Evolutionary conservation across 768 basidiomycete species (phyloP).

Genomic region (Phlebiopsis gigantea): DNA sequence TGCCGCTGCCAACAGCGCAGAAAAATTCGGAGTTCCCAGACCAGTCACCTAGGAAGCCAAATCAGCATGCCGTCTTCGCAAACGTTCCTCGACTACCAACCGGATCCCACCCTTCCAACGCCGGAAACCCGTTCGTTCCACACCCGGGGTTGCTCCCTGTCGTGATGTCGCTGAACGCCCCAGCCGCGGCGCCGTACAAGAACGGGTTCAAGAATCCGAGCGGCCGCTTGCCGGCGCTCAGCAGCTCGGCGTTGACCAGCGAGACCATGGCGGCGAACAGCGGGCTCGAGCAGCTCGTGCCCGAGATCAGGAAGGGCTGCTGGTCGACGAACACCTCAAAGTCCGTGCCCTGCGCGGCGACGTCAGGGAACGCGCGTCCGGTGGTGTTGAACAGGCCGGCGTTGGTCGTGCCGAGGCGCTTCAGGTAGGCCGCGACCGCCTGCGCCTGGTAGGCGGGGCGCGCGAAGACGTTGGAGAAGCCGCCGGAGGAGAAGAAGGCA

Average conservation of each 20-base stretch:
- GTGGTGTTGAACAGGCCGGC: conserved; percentile 18
- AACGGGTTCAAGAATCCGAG: conserved; percentile 35
- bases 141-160: conserved; percentile 31
- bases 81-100: conserved; percentile 6
- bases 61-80: neutral
- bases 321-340: conserved; percentile 36
- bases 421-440: conserved; percentile 32
- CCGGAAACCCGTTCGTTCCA: conserved; percentile 30
- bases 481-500: conserved; percentile 63
- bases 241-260: conserved; percentile 38
- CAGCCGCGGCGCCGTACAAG: conserved; percentile 18
- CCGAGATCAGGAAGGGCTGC: conserved; percentile 31
- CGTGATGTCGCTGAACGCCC: conserved; percentile 30
- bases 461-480: conserved; percentile 61
- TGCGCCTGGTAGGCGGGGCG: conserved; percentile 41
- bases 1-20: conserved; percentile 30
- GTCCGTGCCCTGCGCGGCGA: conserved; percentile 48
- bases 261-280: conserved; percentile 59
- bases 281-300: conserved; percentile 62
- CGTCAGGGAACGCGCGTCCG: conserved; percentile 54
- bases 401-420: conserved; percentile 16
- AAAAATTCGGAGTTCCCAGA: conserved; percentile 29
- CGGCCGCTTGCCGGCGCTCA: conserved; percentile 23
- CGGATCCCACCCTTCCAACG: conserved; percentile 30
- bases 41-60: conserved; percentile 20